phyloP scores from a whole-genome alignment of 345 rosid genomes.

The Bruguiera sexangula region DNA sequence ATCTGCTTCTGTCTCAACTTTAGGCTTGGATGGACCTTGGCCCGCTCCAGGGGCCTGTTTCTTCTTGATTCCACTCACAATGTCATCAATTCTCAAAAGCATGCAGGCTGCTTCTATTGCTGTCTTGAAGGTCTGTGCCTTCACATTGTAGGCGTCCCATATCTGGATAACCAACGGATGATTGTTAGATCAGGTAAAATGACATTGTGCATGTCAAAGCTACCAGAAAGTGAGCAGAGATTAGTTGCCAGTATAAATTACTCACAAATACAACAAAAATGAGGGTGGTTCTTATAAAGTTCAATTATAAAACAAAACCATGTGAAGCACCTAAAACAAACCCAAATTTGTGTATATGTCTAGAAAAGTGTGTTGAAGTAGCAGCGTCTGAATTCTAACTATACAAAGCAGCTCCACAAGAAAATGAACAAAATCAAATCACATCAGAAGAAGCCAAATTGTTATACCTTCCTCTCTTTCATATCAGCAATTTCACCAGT shows the following conservation, averaged over 20 bases:
- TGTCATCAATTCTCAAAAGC: slow-evolving; percentile 93
- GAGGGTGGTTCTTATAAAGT: no score
- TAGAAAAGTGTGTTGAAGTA: neutral
- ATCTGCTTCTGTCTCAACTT: slow-evolving; percentile 86
- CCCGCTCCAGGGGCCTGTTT: slow-evolving; percentile 74
- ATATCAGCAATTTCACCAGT: slow-evolving; percentile 85
- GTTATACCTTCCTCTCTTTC: slow-evolving; percentile 78
- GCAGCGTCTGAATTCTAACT: neutral
- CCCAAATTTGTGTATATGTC: no score
- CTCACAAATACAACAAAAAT: no score
- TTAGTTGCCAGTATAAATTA: neutral
- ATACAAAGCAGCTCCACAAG: neutral
- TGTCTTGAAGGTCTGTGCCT: slow-evolving; percentile 90
- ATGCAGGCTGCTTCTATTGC: slow-evolving; percentile 93
- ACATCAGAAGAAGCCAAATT: neutral
- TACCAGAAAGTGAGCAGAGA: neutral
- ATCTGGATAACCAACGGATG: slow-evolving; percentile 40
- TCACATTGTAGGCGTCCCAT: slow-evolving; percentile 96
- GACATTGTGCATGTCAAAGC: neutral
- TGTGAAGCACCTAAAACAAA: no score
- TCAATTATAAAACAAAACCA: no score
- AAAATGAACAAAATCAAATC: neutral
- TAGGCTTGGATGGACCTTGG: slow-evolving; percentile 52
- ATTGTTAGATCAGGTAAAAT: neutral
- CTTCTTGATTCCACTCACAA: slow-evolving; percentile 97